phyloP scores from a whole-genome alignment of 2,329 filamentous ascomycete genomes.

The Colletotrichum destructivum region DNA sequence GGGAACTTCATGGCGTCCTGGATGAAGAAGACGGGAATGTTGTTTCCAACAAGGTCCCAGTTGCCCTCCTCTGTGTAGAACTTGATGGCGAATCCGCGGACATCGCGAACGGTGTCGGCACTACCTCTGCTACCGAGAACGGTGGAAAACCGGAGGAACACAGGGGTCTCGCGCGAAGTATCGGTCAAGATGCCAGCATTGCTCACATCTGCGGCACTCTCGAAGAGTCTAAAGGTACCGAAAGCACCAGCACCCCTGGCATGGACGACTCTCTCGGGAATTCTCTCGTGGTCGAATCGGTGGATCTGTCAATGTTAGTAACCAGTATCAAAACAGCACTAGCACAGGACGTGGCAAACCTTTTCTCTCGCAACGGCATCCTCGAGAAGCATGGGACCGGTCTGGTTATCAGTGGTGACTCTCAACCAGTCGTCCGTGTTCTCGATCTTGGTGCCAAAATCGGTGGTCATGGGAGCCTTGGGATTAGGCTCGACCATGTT shows the following conservation, averaged over 20 bases:
- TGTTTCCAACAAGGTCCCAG: slow-evolving; percentile 82
- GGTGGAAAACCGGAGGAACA: slow-evolving; percentile 84
- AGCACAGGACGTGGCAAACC: slow-evolving; percentile 55
- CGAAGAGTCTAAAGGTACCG: slow-evolving; percentile 60
- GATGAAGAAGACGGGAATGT: slow-evolving; percentile 80
- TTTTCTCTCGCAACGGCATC: slow-evolving; percentile 82
- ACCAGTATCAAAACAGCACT: background rate
- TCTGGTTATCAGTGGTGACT: slow-evolving; percentile 72
- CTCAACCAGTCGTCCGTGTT: slow-evolving; percentile 86
- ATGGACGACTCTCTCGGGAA: slow-evolving; percentile 74
- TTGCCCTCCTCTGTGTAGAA: slow-evolving; percentile 85
- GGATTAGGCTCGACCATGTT: slow-evolving; percentile 72
- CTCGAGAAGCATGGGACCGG: slow-evolving; percentile 79
- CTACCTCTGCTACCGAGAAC: slow-evolving; percentile 82
- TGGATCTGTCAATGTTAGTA: slow-evolving; percentile 67
- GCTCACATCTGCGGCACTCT: slow-evolving; percentile 76
- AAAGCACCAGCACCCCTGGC: slow-evolving; percentile 72
- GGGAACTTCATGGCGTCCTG: slow-evolving; percentile 84
- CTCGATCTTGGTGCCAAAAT: slow-evolving; percentile 81
- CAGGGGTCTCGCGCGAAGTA: slow-evolving; percentile 75
- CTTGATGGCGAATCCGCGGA: slow-evolving; percentile 84
- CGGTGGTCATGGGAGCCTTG: slow-evolving; percentile 77
- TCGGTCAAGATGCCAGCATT: slow-evolving; percentile 77
- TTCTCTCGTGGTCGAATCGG: slow-evolving; percentile 79
- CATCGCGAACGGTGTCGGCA: slow-evolving; percentile 85